Percentiles rank a stretch among this genome's conserved stretches.
Evolutionary conservation across 2,329 filamentous ascomycete genomes (phyloP).

Genomic region (Aspergillus oerlinghausenensis): DNA sequence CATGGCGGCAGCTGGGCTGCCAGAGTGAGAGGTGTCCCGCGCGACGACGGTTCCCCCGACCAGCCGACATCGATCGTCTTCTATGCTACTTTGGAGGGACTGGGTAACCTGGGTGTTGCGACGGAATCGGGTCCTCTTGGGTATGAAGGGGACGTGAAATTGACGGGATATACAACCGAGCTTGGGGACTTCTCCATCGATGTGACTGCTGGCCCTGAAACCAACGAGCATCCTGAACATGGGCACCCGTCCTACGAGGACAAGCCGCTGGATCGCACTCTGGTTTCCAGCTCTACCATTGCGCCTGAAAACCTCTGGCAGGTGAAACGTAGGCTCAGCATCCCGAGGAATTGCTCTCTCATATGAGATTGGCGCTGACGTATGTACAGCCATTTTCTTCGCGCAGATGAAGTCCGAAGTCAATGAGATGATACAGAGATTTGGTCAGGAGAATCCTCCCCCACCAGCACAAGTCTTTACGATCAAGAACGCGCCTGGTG

Average conservation of each 20-base stretch:
- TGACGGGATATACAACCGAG: slow-evolving; percentile 65
- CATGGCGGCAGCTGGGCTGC: slow-evolving; percentile 91
- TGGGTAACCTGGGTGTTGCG: slow-evolving; percentile 61
- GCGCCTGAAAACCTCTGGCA: slow-evolving; percentile 75
- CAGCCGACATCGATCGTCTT: slow-evolving; percentile 76
- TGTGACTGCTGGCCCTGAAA: slow-evolving; percentile 66
- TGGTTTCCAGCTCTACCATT: slow-evolving; percentile 67
- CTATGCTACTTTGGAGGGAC: slow-evolving; percentile 75
- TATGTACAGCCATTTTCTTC: slow-evolving; percentile 52
- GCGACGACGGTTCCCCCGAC: slow-evolving; percentile 61
- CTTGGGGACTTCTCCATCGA: slow-evolving; percentile 77
- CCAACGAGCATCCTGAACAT: slow-evolving; percentile 53
- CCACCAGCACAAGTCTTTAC: slow-evolving; percentile 84
- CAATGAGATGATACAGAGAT: slow-evolving; percentile 55
- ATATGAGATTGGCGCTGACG: background rate
- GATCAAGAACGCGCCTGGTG: slow-evolving; percentile 55
- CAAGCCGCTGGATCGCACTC: slow-evolving; percentile 70
- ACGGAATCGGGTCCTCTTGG: slow-evolving; percentile 49
- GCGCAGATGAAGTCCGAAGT: slow-evolving; percentile 60
- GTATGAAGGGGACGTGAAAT: slow-evolving; percentile 57
- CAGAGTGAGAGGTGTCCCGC: slow-evolving; percentile 74
- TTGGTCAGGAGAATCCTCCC: slow-evolving; percentile 63
- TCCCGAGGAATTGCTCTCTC: background rate
- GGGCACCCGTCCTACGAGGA: slow-evolving; percentile 60
- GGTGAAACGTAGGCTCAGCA: slow-evolving; percentile 57